These are phyloP conservation scores for Anacardium occidentale DNA, from an alignment of 345 rosid genomes.

Conservation along the genomic window DNA sequence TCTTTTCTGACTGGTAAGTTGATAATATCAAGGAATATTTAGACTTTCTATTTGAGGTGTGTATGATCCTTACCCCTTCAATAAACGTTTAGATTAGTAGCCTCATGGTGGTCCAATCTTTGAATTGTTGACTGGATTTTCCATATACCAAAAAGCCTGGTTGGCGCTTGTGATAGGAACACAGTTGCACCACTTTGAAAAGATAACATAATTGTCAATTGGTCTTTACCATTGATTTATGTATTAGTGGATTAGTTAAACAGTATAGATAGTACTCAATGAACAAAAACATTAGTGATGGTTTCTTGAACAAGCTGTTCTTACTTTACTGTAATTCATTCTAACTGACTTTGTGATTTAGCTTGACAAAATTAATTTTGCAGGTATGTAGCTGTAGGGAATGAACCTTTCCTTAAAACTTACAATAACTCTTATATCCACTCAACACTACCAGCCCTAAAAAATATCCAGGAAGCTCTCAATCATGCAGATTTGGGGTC, in stretches of 20 bases:
- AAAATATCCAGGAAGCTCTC: constrained; percentile 68
- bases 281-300: background rate
- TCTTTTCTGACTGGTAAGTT: background rate
- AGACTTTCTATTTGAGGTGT: background rate
- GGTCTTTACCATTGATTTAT: background rate
- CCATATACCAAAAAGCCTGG: background rate
- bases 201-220: background rate
- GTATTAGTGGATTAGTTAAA: background rate
- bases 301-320: background rate
- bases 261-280: background rate
- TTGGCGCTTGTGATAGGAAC: background rate
- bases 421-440: constrained; percentile 52
- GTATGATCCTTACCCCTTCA: background rate
- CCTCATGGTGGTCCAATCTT: background rate
- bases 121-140: background rate
- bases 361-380: background rate
- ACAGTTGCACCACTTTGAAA: background rate
- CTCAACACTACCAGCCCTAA: constrained; percentile 61
- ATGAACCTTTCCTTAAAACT: constrained; percentile 70
- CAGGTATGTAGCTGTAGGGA: constrained; percentile 77
- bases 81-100: background rate
- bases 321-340: background rate
- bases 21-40: background rate
- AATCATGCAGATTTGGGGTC: constrained; percentile 43
- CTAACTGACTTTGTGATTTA: background rate